Conservation (phyloP, 2,329 filamentous ascomycete genomes). For the Cytospora piceae region DNA sequence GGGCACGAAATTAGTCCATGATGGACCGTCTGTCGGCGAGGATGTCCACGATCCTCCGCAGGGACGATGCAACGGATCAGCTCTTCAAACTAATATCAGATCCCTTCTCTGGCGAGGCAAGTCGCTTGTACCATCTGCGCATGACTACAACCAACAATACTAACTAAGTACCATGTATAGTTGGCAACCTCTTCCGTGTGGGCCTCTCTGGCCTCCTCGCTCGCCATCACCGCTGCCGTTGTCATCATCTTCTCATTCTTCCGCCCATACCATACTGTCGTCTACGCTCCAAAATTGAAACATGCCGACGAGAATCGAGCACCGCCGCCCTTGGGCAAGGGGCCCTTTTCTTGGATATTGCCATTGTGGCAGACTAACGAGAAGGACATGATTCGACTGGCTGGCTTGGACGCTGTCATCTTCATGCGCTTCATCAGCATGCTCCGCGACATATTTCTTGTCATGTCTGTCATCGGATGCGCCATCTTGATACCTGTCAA, state of each 20-base stretch:
- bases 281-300: conserved; percentile 93
- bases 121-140: conserved; percentile 29
- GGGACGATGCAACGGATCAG: conserved; percentile 43
- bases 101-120: conserved; percentile 54
- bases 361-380: conserved; percentile 81
- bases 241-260: conserved; percentile 84
- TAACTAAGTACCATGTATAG: conserved; percentile 36
- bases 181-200: conserved; percentile 66
- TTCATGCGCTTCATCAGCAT: conserved; percentile 89
- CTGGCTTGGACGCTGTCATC: conserved; percentile 88
- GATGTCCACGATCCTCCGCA: conserved; percentile 24
- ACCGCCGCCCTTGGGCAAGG: conserved; percentile 83
- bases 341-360: conserved; percentile 83
- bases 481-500: conserved; percentile 83
- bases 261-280: conserved; percentile 86
- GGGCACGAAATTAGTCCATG: conserved; percentile 10
- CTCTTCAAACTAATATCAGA: conserved; percentile 53
- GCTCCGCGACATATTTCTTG: conserved; percentile 87
- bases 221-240: conserved; percentile 74
- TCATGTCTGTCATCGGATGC: conserved; percentile 73
- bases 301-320: conserved; percentile 89
- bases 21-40: conserved; percentile 22
- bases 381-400: conserved; percentile 73
- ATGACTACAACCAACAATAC: conserved; percentile 13
- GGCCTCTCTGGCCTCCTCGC: conserved; percentile 78